A percentile compares a stretch with the other conserved stretches of the same genome.
Conservation (phyloP, 352 stramenopile species). For the Globisporangium nunn region DNA sequence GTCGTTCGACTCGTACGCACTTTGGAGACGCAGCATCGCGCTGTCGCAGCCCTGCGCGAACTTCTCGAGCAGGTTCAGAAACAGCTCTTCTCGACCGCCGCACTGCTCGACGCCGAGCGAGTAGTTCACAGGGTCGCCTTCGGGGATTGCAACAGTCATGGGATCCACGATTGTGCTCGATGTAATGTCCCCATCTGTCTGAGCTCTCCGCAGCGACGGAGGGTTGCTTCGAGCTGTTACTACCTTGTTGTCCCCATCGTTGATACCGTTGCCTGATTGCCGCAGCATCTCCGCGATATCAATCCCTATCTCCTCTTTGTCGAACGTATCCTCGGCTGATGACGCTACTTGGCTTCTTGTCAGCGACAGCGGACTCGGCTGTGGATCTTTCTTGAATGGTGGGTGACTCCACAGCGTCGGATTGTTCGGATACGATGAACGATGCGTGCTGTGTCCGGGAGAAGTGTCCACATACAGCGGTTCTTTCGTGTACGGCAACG, state of each 20-base stretch:
- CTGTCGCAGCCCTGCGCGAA: slow-evolving; percentile 56
- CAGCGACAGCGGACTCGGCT: slow-evolving; percentile 11
- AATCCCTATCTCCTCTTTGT: slow-evolving; percentile 1
- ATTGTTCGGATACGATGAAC: slow-evolving; percentile 43
- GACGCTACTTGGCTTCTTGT: slow-evolving; percentile 2
- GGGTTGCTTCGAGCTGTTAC: background rate
- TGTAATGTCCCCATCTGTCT: slow-evolving; percentile 11
- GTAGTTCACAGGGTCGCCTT: slow-evolving; percentile 77
- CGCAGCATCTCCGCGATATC: slow-evolving; percentile 4
- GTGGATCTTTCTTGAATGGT: slow-evolving; percentile 31
- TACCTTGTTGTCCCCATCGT: background rate
- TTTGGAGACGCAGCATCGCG: slow-evolving; percentile 48
- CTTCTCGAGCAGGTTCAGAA: slow-evolving; percentile 75
- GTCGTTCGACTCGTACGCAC: slow-evolving; percentile 36
- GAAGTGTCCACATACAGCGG: slow-evolving; percentile 14
- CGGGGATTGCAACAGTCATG: slow-evolving; percentile 53
- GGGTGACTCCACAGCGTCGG: slow-evolving; percentile 60
- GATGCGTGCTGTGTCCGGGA: slow-evolving; percentile 16
- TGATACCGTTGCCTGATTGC: background rate
- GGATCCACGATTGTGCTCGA: slow-evolving; percentile 10
- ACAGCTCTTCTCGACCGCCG: slow-evolving; percentile 68
- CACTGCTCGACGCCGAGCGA: slow-evolving; percentile 73
- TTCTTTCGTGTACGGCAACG: slow-evolving; percentile 45
- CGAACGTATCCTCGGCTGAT: slow-evolving; percentile 1
- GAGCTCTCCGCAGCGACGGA: slow-evolving; percentile 2